Evolutionary conservation across 495 filamentous ascomycete genomes (phyloP), one percentile per base, ranked within the genome.

Genomic region (Aspergillus nanangensis): DNA sequence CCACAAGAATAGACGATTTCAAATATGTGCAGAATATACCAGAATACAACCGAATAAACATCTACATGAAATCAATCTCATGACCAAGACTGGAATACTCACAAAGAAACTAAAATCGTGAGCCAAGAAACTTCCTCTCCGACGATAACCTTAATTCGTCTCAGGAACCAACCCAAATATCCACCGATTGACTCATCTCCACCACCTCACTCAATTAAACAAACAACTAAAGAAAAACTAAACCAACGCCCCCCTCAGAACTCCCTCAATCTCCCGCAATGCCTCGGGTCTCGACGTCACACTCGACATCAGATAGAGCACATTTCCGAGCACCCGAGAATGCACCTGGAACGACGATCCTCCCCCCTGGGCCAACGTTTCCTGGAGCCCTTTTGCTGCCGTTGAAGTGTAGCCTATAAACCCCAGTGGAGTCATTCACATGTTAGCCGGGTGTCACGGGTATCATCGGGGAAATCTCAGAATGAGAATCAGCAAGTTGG

Each of bases 291-390:
- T 74, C 1, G 78, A 78, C 1, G 72, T 86, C 56, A 83, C 74
- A 51, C 82, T 80, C 4, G 83, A 77, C 86, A 91, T 90, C 21
- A 90, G 50, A 63, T 91, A 91, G 3, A 89, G 61, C 14, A 88
- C 82, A 64, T 89, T 88, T 0, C 86, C 87, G 23, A 91, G 65
- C 4, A 86, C 83, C 14, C 87, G 65, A n/a, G 76, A 82, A 65
- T 91, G 86, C 13, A 90, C 71, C 48, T 78, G 78, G 65, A 79
- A 81, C 8, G 65, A 48, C 20, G 60, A 49, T 22, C 55, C 57
- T 9, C 68, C 63, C 11, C n/a, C n/a, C n/a, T n/a, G n/a, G n/a
- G 38, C 48, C 11, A 77, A 58, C 39, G 89, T 65, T 29, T 76
- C 63, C 35, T 86, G 79, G n/a, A 89, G 60, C 0, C 72, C 71